phyloP scores from a whole-genome alignment of 257 asterid species.

The Solanum sparsipilum region DNA sequence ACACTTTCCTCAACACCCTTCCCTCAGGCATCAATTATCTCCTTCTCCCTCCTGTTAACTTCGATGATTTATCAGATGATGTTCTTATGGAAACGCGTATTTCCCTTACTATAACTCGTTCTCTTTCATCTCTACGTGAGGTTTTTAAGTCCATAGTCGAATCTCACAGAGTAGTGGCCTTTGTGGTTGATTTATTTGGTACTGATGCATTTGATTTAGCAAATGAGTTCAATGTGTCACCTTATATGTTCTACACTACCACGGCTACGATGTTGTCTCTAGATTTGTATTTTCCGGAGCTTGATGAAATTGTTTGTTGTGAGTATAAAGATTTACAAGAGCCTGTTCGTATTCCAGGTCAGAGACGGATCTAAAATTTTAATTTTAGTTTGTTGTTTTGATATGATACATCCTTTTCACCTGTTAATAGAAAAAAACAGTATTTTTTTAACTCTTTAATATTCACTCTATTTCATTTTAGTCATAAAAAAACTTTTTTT shows the following conservation, averaged over 20 bases:
- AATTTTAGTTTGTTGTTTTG: neutral
- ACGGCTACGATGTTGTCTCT: slow-evolving; percentile 4
- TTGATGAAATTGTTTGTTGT: neutral
- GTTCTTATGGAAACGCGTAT: slow-evolving; percentile 21
- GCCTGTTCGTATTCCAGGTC: slow-evolving; percentile 2
- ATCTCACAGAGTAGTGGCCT: neutral
- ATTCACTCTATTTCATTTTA: too few species aligned
- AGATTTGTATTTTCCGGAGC: slow-evolving; percentile 2
- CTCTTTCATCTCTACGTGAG: neutral
- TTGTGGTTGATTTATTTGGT: slow-evolving; percentile 13
- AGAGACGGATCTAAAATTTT: neutral
- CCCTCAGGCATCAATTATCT: slow-evolving; percentile 21
- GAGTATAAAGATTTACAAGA: neutral
- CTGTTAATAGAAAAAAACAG: too few species aligned
- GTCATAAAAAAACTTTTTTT: too few species aligned
- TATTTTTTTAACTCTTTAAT: too few species aligned
- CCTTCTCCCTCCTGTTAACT: slow-evolving; percentile 42
- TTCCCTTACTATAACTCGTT: neutral
- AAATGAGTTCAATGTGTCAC: neutral
- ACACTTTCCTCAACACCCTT: slow-evolving; percentile 32
- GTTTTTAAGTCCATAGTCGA: neutral
- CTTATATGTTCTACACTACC: slow-evolving; percentile 9
- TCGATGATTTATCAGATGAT: slow-evolving; percentile 31
- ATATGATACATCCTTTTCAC: neutral
- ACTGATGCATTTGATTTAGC: slow-evolving; percentile 17